Percentiles rank a stretch among this genome's conserved stretches.
Conservation (phyloP, 768 basidiomycete species). For the Exsudoporus frostii region DNA sequence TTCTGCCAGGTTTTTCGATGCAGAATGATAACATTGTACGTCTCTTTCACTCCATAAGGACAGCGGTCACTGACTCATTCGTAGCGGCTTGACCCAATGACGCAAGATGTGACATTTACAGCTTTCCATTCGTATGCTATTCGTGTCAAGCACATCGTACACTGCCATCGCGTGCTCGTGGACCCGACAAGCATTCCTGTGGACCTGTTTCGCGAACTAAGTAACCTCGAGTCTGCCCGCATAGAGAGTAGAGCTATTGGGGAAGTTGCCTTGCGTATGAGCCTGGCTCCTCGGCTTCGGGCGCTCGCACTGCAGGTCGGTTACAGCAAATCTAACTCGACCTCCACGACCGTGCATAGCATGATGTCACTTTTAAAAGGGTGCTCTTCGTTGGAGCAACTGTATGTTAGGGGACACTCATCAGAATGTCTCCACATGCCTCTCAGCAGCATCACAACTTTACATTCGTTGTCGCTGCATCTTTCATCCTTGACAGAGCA, state of each 20-base stretch:
- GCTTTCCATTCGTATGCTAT: slow-evolving; percentile 21
- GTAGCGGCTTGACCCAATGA: slow-evolving; percentile 10
- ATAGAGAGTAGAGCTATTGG: slow-evolving; percentile 17
- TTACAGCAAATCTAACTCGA: slow-evolving; percentile 21
- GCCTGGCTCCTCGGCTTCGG: slow-evolving; percentile 34
- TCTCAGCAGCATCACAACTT: slow-evolving; percentile 32
- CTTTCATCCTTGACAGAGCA: slow-evolving; percentile 38
- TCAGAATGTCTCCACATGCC: slow-evolving; percentile 27
- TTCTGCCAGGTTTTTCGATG: slow-evolving; percentile 26
- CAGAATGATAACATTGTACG: slow-evolving; percentile 12
- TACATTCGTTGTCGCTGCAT: slow-evolving; percentile 39
- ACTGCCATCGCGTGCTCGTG: slow-evolving; percentile 15
- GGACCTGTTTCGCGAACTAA: slow-evolving; percentile 2
- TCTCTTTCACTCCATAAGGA: background rate
- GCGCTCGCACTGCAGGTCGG: slow-evolving; percentile 36
- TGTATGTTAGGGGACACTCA: slow-evolving; percentile 40
- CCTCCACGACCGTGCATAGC: slow-evolving; percentile 18
- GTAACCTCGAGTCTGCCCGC: slow-evolving; percentile 19
- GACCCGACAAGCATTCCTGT: slow-evolving; percentile 4
- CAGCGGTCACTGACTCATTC: background rate
- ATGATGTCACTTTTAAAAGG: slow-evolving; percentile 28
- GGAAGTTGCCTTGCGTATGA: slow-evolving; percentile 19
- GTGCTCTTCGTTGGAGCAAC: slow-evolving; percentile 27
- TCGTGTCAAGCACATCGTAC: slow-evolving; percentile 25
- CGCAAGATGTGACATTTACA: background rate